Percentiles rank a stretch among this genome's conserved stretches.
These are phyloP conservation scores for Clavariopsis aquatica DNA, from an alignment of 495 filamentous ascomycete species.

Conservation along the genomic window DNA sequence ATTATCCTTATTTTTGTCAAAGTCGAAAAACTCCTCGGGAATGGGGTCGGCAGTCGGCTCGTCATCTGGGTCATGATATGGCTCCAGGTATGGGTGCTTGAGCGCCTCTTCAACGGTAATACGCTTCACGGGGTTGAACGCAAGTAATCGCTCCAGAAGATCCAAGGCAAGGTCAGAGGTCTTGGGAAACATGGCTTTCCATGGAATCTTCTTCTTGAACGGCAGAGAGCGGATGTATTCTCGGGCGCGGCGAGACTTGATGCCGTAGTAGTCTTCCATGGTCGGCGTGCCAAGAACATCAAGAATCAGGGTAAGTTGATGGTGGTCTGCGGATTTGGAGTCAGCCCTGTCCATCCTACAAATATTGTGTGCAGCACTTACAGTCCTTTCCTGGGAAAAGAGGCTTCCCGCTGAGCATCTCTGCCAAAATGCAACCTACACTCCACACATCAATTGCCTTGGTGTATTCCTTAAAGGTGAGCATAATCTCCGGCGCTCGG, in stretches of 20 bases:
- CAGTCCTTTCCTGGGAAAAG: constrained; percentile 99
- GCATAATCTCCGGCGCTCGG: constrained; percentile 97
- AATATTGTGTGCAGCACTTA: constrained; percentile 54
- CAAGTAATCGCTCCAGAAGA: constrained; percentile 89
- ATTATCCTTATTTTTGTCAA: constrained; percentile 99
- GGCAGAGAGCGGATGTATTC: constrained; percentile 99
- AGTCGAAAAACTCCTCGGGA: constrained; percentile 98
- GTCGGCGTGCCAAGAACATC: constrained; percentile 98
- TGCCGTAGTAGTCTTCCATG: constrained; percentile 99
- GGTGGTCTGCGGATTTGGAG: constrained; percentile 68
- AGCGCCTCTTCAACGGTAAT: constrained; percentile 97
- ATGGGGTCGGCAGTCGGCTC: constrained; percentile 96
- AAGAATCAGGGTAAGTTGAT: constrained; percentile 95
- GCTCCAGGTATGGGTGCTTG: constrained; percentile 96
- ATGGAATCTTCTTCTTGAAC: constrained; percentile 99
- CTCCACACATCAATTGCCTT: constrained; percentile 99
- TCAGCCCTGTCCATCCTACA: constrained; percentile 40
- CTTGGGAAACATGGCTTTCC: constrained; percentile 96
- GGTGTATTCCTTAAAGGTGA: constrained; percentile 99
- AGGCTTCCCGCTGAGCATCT: constrained; percentile 99
- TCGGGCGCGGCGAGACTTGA: constrained; percentile 95
- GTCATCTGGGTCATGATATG: constrained; percentile 98
- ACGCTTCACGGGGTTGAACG: constrained; percentile 98
- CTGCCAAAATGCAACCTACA: constrained; percentile 98
- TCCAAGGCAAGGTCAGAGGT: constrained; percentile 92